Conservation (phyloP, 495 filamentous ascomycete species). For the Tetracladium setigerum region DNA sequence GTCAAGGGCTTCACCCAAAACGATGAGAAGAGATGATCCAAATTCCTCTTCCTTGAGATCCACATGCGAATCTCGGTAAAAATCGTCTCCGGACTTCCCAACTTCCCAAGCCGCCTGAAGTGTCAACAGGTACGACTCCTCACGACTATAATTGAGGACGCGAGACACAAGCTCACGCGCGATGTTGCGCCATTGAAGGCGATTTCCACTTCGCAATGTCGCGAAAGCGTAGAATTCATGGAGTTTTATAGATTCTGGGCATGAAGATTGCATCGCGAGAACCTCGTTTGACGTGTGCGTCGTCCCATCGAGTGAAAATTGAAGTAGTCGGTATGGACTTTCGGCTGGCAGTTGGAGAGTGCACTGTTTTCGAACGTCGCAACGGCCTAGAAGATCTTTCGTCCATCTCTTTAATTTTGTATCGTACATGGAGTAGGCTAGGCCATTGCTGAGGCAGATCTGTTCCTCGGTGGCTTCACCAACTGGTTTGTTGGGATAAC, state of each 20-base stretch:
- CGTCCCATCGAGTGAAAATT: slow-evolving; percentile 29
- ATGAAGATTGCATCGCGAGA: slow-evolving; percentile 20
- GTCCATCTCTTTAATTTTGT: slow-evolving; percentile 7
- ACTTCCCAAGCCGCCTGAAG: slow-evolving; percentile 29
- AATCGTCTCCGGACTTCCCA: slow-evolving; percentile 11
- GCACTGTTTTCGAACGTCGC: slow-evolving; percentile 21
- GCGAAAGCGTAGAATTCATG: slow-evolving; percentile 33
- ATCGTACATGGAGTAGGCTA: slow-evolving; percentile 31
- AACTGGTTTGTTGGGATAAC: slow-evolving; percentile 25
- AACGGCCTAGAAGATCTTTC: slow-evolving; percentile 4
- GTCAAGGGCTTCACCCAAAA: slow-evolving; percentile 15
- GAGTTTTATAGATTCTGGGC: slow-evolving; percentile 25
- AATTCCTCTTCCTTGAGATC: slow-evolving; percentile 26
- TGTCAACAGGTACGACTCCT: slow-evolving; percentile 28
- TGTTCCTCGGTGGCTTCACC: slow-evolving; percentile 20
- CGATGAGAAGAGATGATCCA: slow-evolving; percentile 12
- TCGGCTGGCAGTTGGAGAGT: slow-evolving; percentile 26
- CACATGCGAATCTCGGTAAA: slow-evolving; percentile 20
- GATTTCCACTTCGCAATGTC: slow-evolving; percentile 26
- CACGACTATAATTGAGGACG: slow-evolving; percentile 25
- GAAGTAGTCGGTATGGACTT: slow-evolving; percentile 22
- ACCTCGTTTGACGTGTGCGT: slow-evolving; percentile 21
- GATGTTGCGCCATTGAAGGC: slow-evolving; percentile 38
- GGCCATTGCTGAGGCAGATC: slow-evolving; percentile 38
- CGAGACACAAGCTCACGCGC: slow-evolving; percentile 26